Evolutionary conservation across 2,329 filamentous ascomycete genomes (phyloP), one percentile per base, ranked within the genome.

Genomic region (Penicillium polonicum): DNA sequence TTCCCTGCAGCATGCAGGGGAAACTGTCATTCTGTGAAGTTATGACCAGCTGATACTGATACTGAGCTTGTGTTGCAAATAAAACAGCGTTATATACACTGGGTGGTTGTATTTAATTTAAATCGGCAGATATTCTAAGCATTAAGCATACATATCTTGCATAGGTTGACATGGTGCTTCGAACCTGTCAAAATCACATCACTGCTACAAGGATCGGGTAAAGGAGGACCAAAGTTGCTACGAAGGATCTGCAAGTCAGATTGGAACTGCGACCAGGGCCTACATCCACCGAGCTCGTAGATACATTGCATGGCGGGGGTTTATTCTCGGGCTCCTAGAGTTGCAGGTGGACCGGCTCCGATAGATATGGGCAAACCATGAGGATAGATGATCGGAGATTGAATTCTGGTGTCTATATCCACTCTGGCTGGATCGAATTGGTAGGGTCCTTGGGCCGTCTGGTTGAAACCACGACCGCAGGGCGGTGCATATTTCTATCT

Each of bases 1-100:
- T 46, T 35, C 48, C 45, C 45, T 48, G 53, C 53, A 58, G 33
- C 21, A 49, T 43, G 54, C 49, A 57, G 29, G 46, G 36, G 55
- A 53, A 57, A 23, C 6, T 35, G 33, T 44, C n/a, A 12, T 27
- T 2, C 4, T 7, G 15, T 29, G 21, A 41, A 21, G 27, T 19
- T 5, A 25, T 25, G 15, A 42, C 17, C 5, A 41, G 31, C 38
- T 45, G 21, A 44, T 12, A 31, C 35, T 5, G 27, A 39, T 7
- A n/a, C n/a, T 25, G 35, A 15, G n/a, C 13, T 17, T 31, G 5
- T 19, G 5, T 19, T 19, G 17, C n/a, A 17, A 27, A 19, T 13
- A 3, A 27, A 48, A 25, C 8, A 19, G 7, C 25, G 5, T 19
- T 29, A 17, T 13, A 29, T 21, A 33, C 25, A 15, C 25, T 8